phyloP scores from a whole-genome alignment of 2,329 filamentous ascomycete genomes.

The Juglanconis sp. region DNA sequence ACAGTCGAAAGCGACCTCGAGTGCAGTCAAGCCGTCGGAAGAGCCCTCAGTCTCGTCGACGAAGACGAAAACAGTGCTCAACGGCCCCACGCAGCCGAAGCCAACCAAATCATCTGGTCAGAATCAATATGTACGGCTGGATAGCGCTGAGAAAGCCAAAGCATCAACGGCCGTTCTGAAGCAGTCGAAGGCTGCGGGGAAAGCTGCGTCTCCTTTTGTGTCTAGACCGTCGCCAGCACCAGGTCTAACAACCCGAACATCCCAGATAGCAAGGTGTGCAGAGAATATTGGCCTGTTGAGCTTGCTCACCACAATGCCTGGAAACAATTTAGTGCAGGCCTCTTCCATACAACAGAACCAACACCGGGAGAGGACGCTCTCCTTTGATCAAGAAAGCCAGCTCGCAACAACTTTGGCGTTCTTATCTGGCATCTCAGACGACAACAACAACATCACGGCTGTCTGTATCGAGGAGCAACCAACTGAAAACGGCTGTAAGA shows the following conservation, averaged over 20 bases:
- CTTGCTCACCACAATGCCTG: neutral
- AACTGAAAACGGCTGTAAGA: neutral
- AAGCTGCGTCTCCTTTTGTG: neutral
- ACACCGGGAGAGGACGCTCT: neutral
- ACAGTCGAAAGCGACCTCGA: neutral
- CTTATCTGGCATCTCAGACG: conserved; percentile 3
- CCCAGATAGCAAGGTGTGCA: neutral
- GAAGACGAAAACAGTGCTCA: neutral
- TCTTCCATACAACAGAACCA: neutral
- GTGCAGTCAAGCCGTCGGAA: neutral
- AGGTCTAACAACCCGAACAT: neutral
- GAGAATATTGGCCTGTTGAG: conserved; percentile 8
- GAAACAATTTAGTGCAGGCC: neutral
- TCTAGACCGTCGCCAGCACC: neutral
- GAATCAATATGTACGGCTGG: no score
- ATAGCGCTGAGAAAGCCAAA: neutral
- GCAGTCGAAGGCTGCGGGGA: neutral
- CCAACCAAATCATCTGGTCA: no score
- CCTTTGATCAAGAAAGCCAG: conserved; percentile 4
- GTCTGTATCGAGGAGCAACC: conserved; percentile 10
- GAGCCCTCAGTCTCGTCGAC: neutral
- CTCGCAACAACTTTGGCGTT: conserved; percentile 7
- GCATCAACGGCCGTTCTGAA: neutral
- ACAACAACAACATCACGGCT: conserved; percentile 1
- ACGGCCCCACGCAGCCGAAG: no score